These are phyloP conservation scores for Leucogyrophana mollusca DNA, from an alignment of 768 basidiomycete species.

Conservation along the genomic window DNA sequence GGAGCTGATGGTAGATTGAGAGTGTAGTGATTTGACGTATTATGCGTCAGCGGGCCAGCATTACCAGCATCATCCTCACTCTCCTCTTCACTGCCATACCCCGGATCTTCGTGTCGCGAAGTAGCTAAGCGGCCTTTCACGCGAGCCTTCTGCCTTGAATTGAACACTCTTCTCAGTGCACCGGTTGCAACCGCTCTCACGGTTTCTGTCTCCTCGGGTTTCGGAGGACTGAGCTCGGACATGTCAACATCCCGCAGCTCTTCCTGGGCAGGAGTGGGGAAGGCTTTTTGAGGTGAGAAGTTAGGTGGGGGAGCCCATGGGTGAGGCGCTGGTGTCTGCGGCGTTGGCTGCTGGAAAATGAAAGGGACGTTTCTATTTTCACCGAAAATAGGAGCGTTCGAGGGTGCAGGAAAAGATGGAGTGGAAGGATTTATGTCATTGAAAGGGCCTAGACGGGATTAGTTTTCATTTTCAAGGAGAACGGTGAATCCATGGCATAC, in stretches of 20 bases:
- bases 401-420: constrained; percentile 32
- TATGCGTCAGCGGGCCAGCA: constrained; percentile 42
- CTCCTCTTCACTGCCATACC: constrained; percentile 40
- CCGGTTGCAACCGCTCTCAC: constrained; percentile 60
- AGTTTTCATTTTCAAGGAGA: constrained; percentile 24
- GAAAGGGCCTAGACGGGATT: constrained; percentile 43
- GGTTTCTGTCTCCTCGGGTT: constrained; percentile 39
- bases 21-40: constrained; percentile 78
- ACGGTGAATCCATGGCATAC: constrained; percentile 39
- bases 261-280: constrained; percentile 41
- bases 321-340: constrained; percentile 40
- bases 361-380: constrained; percentile 70
- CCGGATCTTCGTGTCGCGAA: constrained; percentile 27
- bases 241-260: constrained; percentile 75
- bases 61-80: constrained; percentile 48
- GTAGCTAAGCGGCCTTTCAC: constrained; percentile 21
- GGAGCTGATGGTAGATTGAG: constrained; percentile 72
- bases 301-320: constrained; percentile 67
- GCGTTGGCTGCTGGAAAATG: constrained; percentile 59
- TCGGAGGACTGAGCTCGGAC: constrained; percentile 66
- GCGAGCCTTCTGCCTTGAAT: constrained; percentile 52
- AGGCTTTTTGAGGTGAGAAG: constrained; percentile 59
- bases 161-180: constrained; percentile 64
- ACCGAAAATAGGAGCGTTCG: constrained; percentile 55
- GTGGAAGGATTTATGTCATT: constrained; percentile 39